These are phyloP conservation scores for Heliamphora ciliata DNA, from an alignment of 179 eudicot genomes.

Conservation along the genomic window DNA sequence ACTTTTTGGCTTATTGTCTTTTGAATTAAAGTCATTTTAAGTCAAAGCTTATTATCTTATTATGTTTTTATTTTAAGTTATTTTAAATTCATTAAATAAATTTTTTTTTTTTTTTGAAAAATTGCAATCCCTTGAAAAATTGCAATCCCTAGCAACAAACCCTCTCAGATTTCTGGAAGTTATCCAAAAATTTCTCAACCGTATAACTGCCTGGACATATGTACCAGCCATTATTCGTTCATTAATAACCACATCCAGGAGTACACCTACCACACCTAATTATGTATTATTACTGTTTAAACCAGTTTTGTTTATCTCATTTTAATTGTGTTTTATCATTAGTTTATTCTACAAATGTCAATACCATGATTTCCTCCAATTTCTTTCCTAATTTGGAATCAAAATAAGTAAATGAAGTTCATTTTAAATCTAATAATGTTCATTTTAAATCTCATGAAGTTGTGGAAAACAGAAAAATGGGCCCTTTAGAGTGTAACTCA, in stretches of 20 bases:
- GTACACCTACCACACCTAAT: constrained; percentile 19
- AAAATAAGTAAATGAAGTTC: not conserved
- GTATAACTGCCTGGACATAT: no score
- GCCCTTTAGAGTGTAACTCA: constrained; percentile 8
- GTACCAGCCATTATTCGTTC: no score
- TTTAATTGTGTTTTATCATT: not conserved
- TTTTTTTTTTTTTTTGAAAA: no score
- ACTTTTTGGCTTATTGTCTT: no score
- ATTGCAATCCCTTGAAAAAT: no score
- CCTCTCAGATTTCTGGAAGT: no score
- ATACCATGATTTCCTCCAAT: not conserved
- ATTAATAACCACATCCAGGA: not conserved
- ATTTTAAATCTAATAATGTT: constrained; percentile 1
- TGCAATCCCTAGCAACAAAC: no score
- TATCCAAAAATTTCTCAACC: no score
- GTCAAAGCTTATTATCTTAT: no score
- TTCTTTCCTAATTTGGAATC: not conserved
- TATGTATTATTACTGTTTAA: not conserved
- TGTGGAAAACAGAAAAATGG: not conserved
- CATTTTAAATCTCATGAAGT: not conserved
- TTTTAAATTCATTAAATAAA: no score
- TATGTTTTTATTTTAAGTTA: no score
- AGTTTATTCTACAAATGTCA: not conserved
- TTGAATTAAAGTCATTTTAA: no score
- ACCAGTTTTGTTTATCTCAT: not conserved